phyloP scores from a whole-genome alignment of 345 rosid species.

The Brassica juncea region DNA sequence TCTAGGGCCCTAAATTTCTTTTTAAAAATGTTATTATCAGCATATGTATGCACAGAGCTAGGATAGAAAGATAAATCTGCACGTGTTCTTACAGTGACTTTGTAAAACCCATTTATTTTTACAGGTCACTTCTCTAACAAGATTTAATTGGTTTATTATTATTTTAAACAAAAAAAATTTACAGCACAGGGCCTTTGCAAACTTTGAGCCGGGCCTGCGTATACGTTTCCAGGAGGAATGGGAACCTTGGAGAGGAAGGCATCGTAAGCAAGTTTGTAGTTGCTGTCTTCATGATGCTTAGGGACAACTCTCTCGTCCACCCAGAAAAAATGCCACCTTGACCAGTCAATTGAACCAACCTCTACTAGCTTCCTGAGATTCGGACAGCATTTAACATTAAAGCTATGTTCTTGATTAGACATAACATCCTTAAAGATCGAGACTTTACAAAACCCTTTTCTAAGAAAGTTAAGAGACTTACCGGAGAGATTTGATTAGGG shows the following conservation, averaged over 20 bases:
- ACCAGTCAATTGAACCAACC: slow-evolving; percentile 74
- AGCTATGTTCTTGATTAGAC: slow-evolving; percentile 15
- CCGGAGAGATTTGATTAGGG: slow-evolving; percentile 72
- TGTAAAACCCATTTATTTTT: too few relatives aligned
- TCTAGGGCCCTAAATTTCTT: too few relatives aligned
- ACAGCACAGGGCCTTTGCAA: too few relatives aligned
- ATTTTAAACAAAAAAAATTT: too few relatives aligned
- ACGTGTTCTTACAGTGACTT: too few relatives aligned
- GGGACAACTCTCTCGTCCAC: slow-evolving; percentile 95
- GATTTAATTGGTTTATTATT: too few relatives aligned
- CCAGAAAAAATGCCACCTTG: slow-evolving; percentile 92
- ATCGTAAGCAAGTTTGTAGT: slow-evolving; percentile 81
- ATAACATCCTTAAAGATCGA: background rate
- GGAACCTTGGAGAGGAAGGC: slow-evolving; percentile 72
- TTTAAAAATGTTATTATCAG: too few relatives aligned
- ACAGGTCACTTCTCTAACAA: too few relatives aligned
- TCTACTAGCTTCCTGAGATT: slow-evolving; percentile 63
- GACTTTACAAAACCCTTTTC: background rate
- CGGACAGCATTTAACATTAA: background rate
- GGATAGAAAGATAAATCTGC: too few relatives aligned
- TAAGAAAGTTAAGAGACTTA: background rate
- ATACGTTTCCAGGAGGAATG: slow-evolving; percentile 63
- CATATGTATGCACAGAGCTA: too few relatives aligned
- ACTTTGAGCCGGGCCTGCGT: too few relatives aligned
- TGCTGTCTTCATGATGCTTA: slow-evolving; percentile 77